Percentiles rank a stretch among this genome's conserved stretches.
These are phyloP conservation scores for Acephala macrosclerotiorum DNA, from an alignment of 2,329 filamentous ascomycete genomes.

Conservation along the genomic window DNA sequence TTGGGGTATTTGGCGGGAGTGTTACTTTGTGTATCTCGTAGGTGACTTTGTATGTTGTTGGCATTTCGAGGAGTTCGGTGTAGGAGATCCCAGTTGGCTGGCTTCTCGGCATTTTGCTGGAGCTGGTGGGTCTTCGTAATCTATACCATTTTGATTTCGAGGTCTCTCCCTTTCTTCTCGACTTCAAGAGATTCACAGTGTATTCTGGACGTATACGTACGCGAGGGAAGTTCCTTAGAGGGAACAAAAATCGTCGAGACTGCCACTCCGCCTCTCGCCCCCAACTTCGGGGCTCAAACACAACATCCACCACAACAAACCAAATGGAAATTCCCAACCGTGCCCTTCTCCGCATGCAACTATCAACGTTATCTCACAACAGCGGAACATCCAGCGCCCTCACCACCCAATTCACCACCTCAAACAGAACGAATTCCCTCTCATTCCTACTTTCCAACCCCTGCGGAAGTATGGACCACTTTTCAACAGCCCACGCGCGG, in stretches of 20 bases:
- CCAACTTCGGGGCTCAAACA: not conserved
- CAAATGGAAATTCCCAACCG: not conserved
- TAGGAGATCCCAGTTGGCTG: not conserved
- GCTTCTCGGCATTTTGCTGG: too few relatives aligned
- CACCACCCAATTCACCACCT: not conserved
- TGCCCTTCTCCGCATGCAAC: not conserved
- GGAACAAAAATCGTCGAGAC: too few relatives aligned
- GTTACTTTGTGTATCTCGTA: conserved; percentile 24
- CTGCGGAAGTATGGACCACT: not conserved
- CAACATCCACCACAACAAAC: not conserved
- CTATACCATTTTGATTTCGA: too few relatives aligned
- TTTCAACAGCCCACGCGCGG: conserved; percentile 3
- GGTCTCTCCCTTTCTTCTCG: too few relatives aligned
- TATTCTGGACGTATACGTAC: too few relatives aligned
- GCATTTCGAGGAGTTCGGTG: not conserved
- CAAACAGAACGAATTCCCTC: not conserved
- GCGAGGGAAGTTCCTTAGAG: too few relatives aligned
- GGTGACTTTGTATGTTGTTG: not conserved
- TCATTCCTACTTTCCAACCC: not conserved
- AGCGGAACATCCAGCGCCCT: not conserved
- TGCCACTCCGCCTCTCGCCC: not conserved
- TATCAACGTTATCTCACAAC: too few relatives aligned
- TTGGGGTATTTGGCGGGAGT: conserved; percentile 35
- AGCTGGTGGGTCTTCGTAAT: too few relatives aligned
- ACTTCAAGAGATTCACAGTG: too few relatives aligned